Evolutionary conservation across 345 rosid species (phyloP), one percentile per base, ranked within the genome.

Genomic region (Bruguiera parviflora): DNA sequence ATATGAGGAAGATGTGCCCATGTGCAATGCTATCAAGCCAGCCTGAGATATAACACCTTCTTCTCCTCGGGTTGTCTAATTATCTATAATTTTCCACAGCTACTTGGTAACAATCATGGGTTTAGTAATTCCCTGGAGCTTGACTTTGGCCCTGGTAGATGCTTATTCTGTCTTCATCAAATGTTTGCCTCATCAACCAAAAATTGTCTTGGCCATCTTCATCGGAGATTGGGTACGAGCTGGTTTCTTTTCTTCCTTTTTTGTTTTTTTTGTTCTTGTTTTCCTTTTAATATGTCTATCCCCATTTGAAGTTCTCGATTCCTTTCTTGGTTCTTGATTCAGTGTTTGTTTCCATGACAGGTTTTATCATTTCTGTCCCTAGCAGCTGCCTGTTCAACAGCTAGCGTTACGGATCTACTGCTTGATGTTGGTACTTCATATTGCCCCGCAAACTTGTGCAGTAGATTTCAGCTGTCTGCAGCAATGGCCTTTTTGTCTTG

Each of bases 31-130:
- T 43, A 2, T 43, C 49, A 43, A 43, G 19, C 49, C 49, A 43
- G 18, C 18, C 59, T 56, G 59, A 56, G 59, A 56, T 4, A 11
- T 43, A 13, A 13, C 19, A 11, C 49, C 49, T 43, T 43, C 4
- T 53, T 31, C 9, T 53, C 2, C 20, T 27, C 19, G 2, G 49
- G 32, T 47, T 58, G 46, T 33, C 9, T 49, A 11, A n/a, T 4
- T 32, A 16, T 3, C 21, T 56, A 57, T 31, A 13, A 47, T 61
- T 18, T 18, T 29, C 20, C 65, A 72, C 84, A 89, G 96, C 75
- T 89, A 68, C 82, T 73, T 86, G 84, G 89, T 87, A 64, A 82
- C 85, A 29, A 79, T 85, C 31, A 89, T 89, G 96, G 88, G 91
- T 43, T 78, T 89, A 62, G 82, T 84, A 57, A 81, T 85, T 71